These are phyloP conservation scores for Triangularia setosa DNA, from an alignment of 2,329 filamentous ascomycete genomes.

Conservation along the genomic window DNA sequence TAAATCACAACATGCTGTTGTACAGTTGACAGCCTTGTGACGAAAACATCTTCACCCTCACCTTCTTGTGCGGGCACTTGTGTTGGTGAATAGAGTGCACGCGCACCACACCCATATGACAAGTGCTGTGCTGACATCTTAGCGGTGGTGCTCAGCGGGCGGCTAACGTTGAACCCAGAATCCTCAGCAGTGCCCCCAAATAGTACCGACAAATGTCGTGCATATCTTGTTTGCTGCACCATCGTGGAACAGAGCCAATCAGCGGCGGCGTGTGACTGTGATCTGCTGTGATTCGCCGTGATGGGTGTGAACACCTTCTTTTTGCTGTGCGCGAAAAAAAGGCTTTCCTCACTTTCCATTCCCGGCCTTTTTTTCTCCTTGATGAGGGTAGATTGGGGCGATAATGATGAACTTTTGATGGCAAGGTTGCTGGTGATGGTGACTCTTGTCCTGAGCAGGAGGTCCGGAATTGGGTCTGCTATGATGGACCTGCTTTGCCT, in stretches of 20 bases:
- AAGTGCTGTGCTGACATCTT: not conserved
- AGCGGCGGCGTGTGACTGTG: not conserved
- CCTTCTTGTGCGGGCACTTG: not conserved
- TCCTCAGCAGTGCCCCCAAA: not conserved
- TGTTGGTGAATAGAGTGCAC: not conserved
- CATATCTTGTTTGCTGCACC: not conserved
- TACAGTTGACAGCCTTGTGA: not conserved
- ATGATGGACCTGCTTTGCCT: not conserved
- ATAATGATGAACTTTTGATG: not conserved
- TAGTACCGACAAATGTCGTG: not conserved
- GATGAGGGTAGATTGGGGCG: not conserved
- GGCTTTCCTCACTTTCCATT: not conserved
- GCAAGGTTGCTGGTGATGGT: not conserved
- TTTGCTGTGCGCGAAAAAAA: not conserved
- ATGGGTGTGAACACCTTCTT: not conserved
- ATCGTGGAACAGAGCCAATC: not conserved
- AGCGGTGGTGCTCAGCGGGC: not conserved
- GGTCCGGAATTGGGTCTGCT: not conserved
- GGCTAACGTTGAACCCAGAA: not conserved
- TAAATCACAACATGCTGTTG: not conserved
- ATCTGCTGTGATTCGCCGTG: not conserved
- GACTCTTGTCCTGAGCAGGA: not conserved
- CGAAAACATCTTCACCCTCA: not conserved
- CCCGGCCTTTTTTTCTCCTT: not conserved
- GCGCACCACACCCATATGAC: not conserved